A percentile compares a stretch with the other conserved stretches of the same genome.
phyloP scores from a whole-genome alignment of 257 asterid species.

The Nicotiana tabacum region DNA sequence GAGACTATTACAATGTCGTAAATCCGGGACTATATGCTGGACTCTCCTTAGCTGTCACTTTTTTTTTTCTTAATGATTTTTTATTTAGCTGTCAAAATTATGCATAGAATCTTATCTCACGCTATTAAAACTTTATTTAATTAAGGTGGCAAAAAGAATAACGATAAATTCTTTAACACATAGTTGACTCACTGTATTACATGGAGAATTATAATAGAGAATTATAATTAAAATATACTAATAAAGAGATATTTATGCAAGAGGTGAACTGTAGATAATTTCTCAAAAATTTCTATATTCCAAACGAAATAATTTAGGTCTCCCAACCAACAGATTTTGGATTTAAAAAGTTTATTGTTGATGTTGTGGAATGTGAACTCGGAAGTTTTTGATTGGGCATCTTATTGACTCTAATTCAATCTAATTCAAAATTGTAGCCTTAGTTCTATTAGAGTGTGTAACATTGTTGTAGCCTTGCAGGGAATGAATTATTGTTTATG shows the following conservation, averaged over 20 bases:
- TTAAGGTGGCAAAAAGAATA: background rate
- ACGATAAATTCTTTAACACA: background rate
- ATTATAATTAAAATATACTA: background rate
- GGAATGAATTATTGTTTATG: no score
- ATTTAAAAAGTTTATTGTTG: background rate
- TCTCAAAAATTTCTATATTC: background rate
- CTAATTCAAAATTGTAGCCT: no score
- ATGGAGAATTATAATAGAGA: background rate
- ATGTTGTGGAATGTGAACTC: background rate
- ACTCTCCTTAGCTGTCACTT: conserved; percentile 31
- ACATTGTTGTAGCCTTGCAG: no score
- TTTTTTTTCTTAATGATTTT: background rate
- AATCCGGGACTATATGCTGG: background rate
- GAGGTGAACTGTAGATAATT: background rate
- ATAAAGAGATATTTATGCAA: background rate
- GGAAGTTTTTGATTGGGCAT: background rate
- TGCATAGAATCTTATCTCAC: background rate
- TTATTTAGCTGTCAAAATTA: conserved; percentile 8
- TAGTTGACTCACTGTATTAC: background rate
- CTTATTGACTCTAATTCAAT: background rate
- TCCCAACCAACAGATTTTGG: no score
- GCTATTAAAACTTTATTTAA: no score
- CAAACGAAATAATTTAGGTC: background rate
- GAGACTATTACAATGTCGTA: background rate
- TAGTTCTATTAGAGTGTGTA: no score